Conservation (phyloP, 2,329 filamentous ascomycete genomes). For the Monosporascus ibericus region DNA sequence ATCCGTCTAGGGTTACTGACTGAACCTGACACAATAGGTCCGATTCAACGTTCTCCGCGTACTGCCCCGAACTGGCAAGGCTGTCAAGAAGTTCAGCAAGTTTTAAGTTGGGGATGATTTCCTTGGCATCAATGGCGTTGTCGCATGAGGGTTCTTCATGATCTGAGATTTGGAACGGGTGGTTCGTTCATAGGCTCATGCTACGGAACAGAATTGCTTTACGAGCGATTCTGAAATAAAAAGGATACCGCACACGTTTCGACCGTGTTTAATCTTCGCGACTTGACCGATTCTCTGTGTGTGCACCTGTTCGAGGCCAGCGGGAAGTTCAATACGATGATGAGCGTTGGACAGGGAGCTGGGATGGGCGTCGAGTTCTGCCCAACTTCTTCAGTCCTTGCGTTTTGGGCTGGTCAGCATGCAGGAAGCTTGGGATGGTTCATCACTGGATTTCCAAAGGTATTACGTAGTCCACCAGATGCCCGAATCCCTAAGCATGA, state of each 20-base stretch:
- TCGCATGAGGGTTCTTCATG: conserved; percentile 40
- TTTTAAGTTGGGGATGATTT: conserved; percentile 65
- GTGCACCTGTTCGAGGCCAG: not conserved
- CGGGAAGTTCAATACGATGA: too few species aligned
- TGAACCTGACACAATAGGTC: conserved; percentile 49
- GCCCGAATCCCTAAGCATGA: too few species aligned
- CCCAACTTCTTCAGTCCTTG: too few species aligned
- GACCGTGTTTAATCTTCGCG: not conserved
- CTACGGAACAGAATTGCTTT: conserved; percentile 25
- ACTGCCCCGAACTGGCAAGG: conserved; percentile 93
- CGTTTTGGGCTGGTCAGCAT: too few species aligned
- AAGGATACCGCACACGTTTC: conserved; percentile 4
- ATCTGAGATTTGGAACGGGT: conserved; percentile 30
- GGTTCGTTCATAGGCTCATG: conserved; percentile 29
- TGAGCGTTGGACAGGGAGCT: too few species aligned
- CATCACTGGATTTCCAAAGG: too few species aligned
- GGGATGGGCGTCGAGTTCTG: too few species aligned
- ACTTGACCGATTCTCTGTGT: not conserved
- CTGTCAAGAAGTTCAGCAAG: conserved; percentile 97
- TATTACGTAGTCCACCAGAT: too few species aligned
- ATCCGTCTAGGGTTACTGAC: conserved; percentile 2
- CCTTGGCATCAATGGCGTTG: conserved; percentile 47
- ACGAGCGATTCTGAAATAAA: conserved; percentile 29
- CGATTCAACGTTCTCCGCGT: conserved; percentile 99
- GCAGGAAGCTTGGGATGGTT: too few species aligned